A percentile compares a stretch with the other conserved stretches of the same genome.
Evolutionary conservation across 805 yeast genomes (phyloP).

Genomic region (Spathaspora boniae): DNA sequence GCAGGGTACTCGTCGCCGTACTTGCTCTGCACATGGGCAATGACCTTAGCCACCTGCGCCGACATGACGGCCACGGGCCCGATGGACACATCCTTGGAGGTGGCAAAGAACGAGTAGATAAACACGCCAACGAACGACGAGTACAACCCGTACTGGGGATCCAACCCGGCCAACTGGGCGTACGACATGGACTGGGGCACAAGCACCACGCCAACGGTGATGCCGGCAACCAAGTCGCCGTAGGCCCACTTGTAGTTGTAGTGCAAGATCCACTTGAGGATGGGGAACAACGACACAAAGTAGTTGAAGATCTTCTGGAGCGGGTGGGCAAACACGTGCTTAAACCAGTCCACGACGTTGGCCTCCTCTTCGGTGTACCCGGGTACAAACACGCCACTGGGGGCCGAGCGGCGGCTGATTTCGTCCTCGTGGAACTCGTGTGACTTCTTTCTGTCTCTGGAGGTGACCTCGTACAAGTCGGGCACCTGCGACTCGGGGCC

Average conservation of each 20-base stretch:
- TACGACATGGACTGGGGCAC: slow-evolving; percentile 97
- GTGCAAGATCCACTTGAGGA: slow-evolving; percentile 77
- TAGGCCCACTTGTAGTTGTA: slow-evolving; percentile 78
- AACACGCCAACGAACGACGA: slow-evolving; percentile 90
- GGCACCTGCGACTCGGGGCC: slow-evolving; percentile 21
- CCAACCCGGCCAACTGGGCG: slow-evolving; percentile 78
- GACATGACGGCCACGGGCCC: slow-evolving; percentile 99
- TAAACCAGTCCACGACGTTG: slow-evolving; percentile 31
- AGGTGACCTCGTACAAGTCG: slow-evolving; percentile 16
- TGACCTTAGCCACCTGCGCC: slow-evolving; percentile 73
- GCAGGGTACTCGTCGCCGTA: slow-evolving; percentile 47
- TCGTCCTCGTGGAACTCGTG: slow-evolving; percentile 16
- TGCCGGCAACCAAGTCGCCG: slow-evolving; percentile 85
- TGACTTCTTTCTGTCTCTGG: slow-evolving; percentile 9
- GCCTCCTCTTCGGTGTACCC: slow-evolving; percentile 33
- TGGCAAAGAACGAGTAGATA: slow-evolving; percentile 86
- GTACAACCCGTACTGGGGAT: slow-evolving; percentile 83
- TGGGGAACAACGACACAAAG: slow-evolving; percentile 68
- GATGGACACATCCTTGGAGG: slow-evolving; percentile 91
- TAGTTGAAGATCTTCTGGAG: slow-evolving; percentile 42
- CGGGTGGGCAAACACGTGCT: slow-evolving; percentile 35
- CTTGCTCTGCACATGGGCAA: slow-evolving; percentile 53
- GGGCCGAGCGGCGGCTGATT: background rate
- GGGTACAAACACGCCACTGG: slow-evolving; percentile 23
- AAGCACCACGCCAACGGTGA: slow-evolving; percentile 88